Evolutionary conservation across 352 stramenopile species (phyloP).

Genomic region (Saprolegnia parasitica): DNA sequence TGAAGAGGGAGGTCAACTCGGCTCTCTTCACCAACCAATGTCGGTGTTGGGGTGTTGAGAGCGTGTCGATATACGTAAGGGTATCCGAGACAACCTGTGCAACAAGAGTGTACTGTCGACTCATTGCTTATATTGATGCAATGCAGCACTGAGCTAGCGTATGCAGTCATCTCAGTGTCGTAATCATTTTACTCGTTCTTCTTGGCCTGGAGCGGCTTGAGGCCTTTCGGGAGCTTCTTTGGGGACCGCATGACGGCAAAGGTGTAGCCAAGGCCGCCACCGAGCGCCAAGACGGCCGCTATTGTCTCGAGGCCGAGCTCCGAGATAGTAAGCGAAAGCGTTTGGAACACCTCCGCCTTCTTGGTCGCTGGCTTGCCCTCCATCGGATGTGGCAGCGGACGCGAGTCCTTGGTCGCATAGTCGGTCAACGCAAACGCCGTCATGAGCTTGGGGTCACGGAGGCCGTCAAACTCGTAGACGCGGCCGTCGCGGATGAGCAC

Average conservation of each 20-base stretch:
- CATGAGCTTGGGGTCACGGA: conserved; percentile 2
- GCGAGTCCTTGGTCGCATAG: neutral
- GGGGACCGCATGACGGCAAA: too few relatives aligned
- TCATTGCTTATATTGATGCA: neutral
- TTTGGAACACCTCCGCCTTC: neutral
- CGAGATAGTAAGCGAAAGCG: neutral
- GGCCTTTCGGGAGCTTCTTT: too few relatives aligned
- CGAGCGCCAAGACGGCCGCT: neutral
- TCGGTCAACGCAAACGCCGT: neutral
- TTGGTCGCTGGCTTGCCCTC: too few relatives aligned
- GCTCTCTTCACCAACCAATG: too few relatives aligned
- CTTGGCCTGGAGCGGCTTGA: too few relatives aligned
- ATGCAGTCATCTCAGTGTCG: neutral
- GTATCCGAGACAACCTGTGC: neutral
- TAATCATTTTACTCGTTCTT: too few relatives aligned
- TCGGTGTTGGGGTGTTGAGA: too few relatives aligned
- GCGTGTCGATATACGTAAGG: too few relatives aligned
- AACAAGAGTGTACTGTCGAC: neutral
- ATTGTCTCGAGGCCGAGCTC: neutral
- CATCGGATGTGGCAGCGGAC: neutral
- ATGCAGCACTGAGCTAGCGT: neutral
- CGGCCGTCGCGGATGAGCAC: neutral
- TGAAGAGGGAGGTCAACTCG: too few relatives aligned
- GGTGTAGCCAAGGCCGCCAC: neutral
- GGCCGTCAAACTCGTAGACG: neutral